phyloP scores from a whole-genome alignment of 495 filamentous ascomycete species.

The Podospora tetraspora region DNA sequence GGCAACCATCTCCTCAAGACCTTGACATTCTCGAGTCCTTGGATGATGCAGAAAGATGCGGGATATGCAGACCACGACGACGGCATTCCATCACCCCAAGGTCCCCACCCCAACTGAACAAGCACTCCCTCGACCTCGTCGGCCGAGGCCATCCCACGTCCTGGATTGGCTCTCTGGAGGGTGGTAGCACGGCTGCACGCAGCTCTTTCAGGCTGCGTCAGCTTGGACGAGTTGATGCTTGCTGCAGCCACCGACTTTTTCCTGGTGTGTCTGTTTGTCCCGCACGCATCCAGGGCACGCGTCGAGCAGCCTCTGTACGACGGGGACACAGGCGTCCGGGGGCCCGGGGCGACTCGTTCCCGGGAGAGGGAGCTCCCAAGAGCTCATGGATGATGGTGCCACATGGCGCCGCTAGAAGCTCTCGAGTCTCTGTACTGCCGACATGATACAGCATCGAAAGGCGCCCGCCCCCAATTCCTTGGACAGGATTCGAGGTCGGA shows the following conservation, averaged over 20 bases:
- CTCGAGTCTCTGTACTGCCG: background rate
- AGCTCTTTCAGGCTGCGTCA: conserved; percentile 10
- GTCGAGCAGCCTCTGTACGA: conserved; percentile 15
- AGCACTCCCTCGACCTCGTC: background rate
- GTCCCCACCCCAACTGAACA: too few relatives aligned
- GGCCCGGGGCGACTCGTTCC: background rate
- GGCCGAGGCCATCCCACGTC: background rate
- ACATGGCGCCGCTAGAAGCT: background rate
- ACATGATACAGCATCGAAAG: background rate
- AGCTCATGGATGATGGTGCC: background rate
- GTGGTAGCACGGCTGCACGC: conserved; percentile 4
- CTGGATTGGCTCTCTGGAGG: background rate
- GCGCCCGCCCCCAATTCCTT: background rate
- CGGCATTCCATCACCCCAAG: too few relatives aligned
- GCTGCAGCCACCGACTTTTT: conserved; percentile 1
- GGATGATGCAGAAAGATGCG: too few relatives aligned
- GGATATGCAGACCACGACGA: too few relatives aligned
- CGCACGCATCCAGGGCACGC: conserved; percentile 14
- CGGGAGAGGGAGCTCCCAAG: background rate
- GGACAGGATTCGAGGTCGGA: background rate
- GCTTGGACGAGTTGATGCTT: background rate
- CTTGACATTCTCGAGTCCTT: too few relatives aligned
- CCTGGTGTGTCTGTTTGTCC: conserved; percentile 1
- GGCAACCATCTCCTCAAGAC: background rate
- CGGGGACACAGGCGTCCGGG: conserved; percentile 11